Conservation (phyloP, 768 basidiomycete genomes). For the Clitopilus passeckerianus region DNA sequence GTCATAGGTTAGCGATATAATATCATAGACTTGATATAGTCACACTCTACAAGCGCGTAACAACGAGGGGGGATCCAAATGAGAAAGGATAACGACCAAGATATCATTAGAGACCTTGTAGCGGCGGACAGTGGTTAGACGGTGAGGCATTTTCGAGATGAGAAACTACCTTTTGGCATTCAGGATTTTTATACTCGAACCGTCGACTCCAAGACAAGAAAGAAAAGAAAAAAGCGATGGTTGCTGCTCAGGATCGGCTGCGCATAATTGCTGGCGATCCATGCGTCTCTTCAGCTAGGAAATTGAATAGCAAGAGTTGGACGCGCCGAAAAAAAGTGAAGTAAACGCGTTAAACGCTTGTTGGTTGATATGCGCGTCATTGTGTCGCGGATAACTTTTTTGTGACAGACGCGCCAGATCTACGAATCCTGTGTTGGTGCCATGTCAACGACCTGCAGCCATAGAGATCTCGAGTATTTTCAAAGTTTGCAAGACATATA, state of each 20-base stretch:
- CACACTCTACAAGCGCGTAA: conserved; percentile 43
- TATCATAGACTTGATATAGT: neutral
- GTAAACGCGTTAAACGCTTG: conserved; percentile 33
- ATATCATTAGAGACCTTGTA: conserved; percentile 50
- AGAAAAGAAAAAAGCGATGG: conserved; percentile 35
- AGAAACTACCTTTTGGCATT: conserved; percentile 20
- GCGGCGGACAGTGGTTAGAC: conserved; percentile 34
- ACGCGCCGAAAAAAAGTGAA: conserved; percentile 30
- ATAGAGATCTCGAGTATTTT: conserved; percentile 29
- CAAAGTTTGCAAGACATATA: conserved; percentile 21
- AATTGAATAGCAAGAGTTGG: conserved; percentile 36
- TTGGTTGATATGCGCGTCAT: conserved; percentile 47
- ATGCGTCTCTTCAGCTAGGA: conserved; percentile 32
- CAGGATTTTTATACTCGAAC: conserved; percentile 42
- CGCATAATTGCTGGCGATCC: conserved; percentile 21
- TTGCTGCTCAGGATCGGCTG: conserved; percentile 39
- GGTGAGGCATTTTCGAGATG: conserved; percentile 41
- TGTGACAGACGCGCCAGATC: conserved; percentile 35
- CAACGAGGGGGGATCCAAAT: conserved; percentile 43
- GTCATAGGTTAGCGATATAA: neutral
- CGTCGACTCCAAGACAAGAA: conserved; percentile 33
- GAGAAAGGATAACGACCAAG: conserved; percentile 42
- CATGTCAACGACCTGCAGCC: conserved; percentile 48
- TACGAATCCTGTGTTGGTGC: conserved; percentile 38
- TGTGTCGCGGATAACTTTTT: conserved; percentile 43